A percentile compares a stretch with the other conserved stretches of the same genome.
Conservation (phyloP, 495 filamentous ascomycete genomes). For the Paragyromitra xinjiangensis region DNA sequence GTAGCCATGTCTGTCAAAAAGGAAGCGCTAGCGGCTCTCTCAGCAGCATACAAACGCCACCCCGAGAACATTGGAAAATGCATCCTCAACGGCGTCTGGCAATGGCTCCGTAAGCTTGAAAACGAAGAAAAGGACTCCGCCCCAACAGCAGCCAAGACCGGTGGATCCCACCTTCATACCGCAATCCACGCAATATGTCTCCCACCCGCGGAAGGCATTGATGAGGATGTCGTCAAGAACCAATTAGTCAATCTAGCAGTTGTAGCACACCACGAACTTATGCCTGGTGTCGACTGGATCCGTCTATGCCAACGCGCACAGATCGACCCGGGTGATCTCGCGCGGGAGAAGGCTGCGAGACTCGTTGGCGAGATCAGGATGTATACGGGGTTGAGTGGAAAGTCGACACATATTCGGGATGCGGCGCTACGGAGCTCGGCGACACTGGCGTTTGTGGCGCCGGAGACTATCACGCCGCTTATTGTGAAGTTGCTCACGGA, state of each 20-base stretch:
- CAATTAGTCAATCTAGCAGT: slow-evolving; percentile 79
- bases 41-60: slow-evolving; percentile 66
- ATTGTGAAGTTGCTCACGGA: slow-evolving; percentile 75
- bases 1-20: slow-evolving; percentile 69
- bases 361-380: slow-evolving; percentile 53
- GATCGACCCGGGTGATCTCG: slow-evolving; percentile 82
- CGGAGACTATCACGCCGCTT: slow-evolving; percentile 77
- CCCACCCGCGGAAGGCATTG: slow-evolving; percentile 58
- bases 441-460: slow-evolving; percentile 92
- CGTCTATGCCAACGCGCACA: slow-evolving; percentile 78
- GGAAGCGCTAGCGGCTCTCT: slow-evolving; percentile 67
- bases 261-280: slow-evolving; percentile 77
- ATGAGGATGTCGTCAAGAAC: slow-evolving; percentile 63
- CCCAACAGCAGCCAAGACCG: slow-evolving; percentile 73
- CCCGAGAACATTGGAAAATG: slow-evolving; percentile 66
- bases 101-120: slow-evolving; percentile 74
- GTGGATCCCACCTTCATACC: slow-evolving; percentile 66
- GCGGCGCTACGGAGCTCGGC: slow-evolving; percentile 84
- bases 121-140: slow-evolving; percentile 78
- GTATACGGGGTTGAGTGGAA: slow-evolving; percentile 55
- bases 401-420: slow-evolving; percentile 62
- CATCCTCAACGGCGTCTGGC: slow-evolving; percentile 79
- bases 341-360: slow-evolving; percentile 62
- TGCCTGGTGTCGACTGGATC: slow-evolving; percentile 86
- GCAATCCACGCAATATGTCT: slow-evolving; percentile 78